These are phyloP conservation scores for Botrytis squamosa DNA, from an alignment of 2,329 filamentous ascomycete genomes.

Conservation along the genomic window DNA sequence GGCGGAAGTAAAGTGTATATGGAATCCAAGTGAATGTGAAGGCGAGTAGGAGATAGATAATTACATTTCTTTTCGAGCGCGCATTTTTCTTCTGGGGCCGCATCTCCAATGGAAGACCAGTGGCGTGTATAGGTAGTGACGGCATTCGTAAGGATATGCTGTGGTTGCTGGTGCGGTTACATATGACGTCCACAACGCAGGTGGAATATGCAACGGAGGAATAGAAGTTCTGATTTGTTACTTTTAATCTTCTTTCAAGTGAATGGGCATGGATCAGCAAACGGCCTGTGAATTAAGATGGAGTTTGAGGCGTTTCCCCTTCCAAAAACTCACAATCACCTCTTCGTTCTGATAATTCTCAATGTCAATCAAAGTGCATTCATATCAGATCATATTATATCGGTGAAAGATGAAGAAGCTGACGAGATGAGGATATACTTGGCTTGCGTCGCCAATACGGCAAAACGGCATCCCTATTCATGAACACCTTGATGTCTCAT, in stretches of 20 bases:
- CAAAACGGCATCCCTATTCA: not conserved
- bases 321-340: not conserved
- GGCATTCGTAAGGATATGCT: conserved; percentile 5
- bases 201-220: not conserved
- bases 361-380: not conserved
- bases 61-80: conserved; percentile 14
- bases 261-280: conserved; percentile 16
- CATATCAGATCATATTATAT: not conserved
- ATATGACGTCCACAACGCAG: conserved; percentile 10
- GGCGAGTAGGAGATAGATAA: conserved; percentile 12
- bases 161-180: conserved; percentile 9
- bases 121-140: not conserved
- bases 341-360: not conserved
- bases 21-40: conserved; percentile 15
- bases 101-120: not conserved
- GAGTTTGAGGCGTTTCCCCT: not conserved
- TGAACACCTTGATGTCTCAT: not conserved
- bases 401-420: not conserved
- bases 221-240: not conserved
- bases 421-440: conserved; percentile 6
- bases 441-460: conserved; percentile 7
- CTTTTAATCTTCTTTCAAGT: not conserved
- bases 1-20: not conserved
- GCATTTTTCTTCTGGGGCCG: not conserved
- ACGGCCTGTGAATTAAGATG: not conserved